Evolutionary conservation across 2,329 filamentous ascomycete species (phyloP).

Genomic region (Xylariaceae sp.): DNA sequence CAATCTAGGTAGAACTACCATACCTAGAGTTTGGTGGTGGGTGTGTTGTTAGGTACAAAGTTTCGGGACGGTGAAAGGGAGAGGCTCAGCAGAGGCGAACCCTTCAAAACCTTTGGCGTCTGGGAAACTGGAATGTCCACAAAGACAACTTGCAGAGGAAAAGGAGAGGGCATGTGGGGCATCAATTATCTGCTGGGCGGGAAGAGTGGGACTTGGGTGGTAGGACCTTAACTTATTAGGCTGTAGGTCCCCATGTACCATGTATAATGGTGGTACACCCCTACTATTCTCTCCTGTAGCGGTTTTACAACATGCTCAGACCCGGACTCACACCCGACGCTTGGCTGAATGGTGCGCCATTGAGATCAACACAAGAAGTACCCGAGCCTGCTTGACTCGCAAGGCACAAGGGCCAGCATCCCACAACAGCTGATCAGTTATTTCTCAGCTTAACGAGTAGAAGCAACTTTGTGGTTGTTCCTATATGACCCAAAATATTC

Average conservation of each 20-base stretch:
- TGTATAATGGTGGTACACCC: not conserved
- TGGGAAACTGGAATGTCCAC: not conserved
- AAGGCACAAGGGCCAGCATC: not conserved
- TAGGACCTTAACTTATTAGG: not conserved
- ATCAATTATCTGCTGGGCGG: not conserved
- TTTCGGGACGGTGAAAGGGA: constrained; percentile 3
- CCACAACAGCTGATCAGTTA: not conserved
- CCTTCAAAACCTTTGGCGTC: not conserved
- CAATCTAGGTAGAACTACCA: constrained; percentile 3
- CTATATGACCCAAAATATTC: too few species aligned
- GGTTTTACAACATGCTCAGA: too few species aligned
- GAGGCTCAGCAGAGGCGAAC: constrained; percentile 2
- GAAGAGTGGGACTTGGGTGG: not conserved
- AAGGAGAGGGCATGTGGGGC: not conserved
- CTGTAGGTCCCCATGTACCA: not conserved
- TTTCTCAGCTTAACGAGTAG: not conserved
- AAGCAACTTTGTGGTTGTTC: too few species aligned
- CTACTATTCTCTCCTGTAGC: too few species aligned
- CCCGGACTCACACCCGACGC: too few species aligned
- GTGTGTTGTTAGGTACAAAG: constrained; percentile 5
- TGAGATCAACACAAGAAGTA: too few species aligned
- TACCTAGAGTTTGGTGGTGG: constrained; percentile 2
- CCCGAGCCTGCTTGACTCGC: constrained; percentile 2
- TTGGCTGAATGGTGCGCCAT: too few species aligned
- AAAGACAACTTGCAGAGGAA: not conserved